Evolutionary conservation across 2,329 filamentous ascomycete genomes (phyloP), one percentile per base, ranked within the genome.

Genomic region (Stenocarpella maydis): DNA sequence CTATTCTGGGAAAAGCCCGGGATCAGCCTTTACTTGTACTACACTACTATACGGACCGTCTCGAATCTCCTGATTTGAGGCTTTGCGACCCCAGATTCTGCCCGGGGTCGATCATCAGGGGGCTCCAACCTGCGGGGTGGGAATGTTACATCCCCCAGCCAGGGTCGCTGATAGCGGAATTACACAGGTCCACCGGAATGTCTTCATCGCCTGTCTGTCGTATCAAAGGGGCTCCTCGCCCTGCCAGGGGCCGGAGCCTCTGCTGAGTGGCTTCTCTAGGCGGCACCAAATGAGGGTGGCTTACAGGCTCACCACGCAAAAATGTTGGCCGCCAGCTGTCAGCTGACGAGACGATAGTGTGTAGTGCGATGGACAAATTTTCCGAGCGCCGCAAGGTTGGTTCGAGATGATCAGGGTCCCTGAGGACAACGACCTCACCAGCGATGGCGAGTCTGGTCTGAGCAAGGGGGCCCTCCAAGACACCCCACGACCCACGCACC

Each of bases 1-100:
- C 58, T 63, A 37, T 21, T 47, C 41, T 49, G 19, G 43, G 45
- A 47, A 45, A 63, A 28, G 58, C 14, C 65, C 65, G 52, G 43
- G 52, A 66, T 45, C 26, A 54, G 41, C 47, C 64, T n/a, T 17
- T 19, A 31, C 37, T n/a, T n/a, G n/a, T n/a, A 49, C 34, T 34
- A 9, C 15, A 49, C 34, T 37, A 9, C 6, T 26, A 41, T 49
- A 37, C 58, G 58, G 55, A 34, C 41, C 21, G 21, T 37, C 50
- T 58, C 65, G 52, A 55, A 49, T 58, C 65, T 67, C 65, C 52
- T 49, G 54, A 54, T n/a, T n/a, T 19, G 67, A 63, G 53, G 69
- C 65, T 65, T 60, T 60, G 67, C 49, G 55, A 71, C 70, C 70
- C 70, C 70, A 58, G 70, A 71, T 71, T 71, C 68, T 52, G 64